Conservation (phyloP, 352 stramenopile genomes). For the Globisporangium abappressorium region DNA sequence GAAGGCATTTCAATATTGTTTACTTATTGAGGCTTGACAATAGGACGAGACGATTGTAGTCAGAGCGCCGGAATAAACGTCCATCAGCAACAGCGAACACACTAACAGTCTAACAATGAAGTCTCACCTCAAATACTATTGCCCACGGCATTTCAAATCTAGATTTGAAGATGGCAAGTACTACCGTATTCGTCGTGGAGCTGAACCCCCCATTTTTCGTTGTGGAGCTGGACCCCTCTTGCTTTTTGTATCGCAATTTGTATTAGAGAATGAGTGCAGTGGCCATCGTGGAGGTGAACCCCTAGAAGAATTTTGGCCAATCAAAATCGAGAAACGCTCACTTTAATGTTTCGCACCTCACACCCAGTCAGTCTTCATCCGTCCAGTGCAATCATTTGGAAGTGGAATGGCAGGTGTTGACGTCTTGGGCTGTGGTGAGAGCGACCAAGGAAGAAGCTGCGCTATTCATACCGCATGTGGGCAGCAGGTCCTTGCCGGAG, state of each 20-base stretch:
- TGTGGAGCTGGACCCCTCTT: neutral
- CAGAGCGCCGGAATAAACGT: neutral
- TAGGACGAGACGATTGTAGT: neutral
- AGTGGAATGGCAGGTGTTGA: no score
- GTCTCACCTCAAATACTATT: no score
- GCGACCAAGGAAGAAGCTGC: no score
- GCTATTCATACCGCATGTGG: no score
- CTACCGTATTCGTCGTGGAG: neutral
- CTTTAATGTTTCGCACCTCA: no score
- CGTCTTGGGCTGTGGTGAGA: no score
- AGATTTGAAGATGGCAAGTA: no score
- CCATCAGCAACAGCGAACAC: neutral
- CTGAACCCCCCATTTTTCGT: neutral
- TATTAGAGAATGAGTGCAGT: neutral
- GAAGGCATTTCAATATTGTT: neutral
- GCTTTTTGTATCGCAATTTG: neutral
- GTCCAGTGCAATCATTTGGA: no score
- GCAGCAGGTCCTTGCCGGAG: no score
- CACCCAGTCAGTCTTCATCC: no score
- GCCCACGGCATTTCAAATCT: no score
- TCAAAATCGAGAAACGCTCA: neutral
- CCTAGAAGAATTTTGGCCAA: neutral
- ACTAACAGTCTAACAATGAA: no score
- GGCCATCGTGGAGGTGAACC: neutral
- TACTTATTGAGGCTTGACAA: neutral